phyloP scores from a whole-genome alignment of 129 eudicot genomes.

The Arctium minus region DNA sequence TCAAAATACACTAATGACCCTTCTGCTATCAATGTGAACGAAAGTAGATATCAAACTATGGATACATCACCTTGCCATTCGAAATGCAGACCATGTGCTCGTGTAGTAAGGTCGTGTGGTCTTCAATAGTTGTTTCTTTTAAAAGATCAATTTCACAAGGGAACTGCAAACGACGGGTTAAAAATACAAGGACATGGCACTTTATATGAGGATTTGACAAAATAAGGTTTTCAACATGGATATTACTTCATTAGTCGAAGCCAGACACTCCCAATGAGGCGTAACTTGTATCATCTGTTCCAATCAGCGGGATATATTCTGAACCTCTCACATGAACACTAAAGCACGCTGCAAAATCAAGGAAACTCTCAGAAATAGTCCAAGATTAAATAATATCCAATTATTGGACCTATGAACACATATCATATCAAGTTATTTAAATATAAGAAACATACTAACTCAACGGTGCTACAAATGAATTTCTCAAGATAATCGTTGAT shows the following conservation, averaged over 20 bases:
- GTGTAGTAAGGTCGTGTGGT: not conserved
- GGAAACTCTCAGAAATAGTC: not conserved
- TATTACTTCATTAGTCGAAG: conserved; percentile 33
- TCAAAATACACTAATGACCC: not conserved
- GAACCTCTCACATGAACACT: conserved; percentile 97
- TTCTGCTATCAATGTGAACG: not conserved
- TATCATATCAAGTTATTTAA: not conserved
- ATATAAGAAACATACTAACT: not conserved
- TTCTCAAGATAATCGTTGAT: not conserved
- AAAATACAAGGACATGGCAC: not conserved
- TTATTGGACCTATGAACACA: not conserved
- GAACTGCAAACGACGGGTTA: not conserved
- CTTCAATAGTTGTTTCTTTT: not conserved
- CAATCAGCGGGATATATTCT: conserved; percentile 77
- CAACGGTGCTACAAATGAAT: not conserved
- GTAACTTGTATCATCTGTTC: conserved; percentile 53
- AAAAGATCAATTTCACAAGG: not conserved
- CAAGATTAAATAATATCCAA: not conserved
- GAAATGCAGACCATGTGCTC: not conserved
- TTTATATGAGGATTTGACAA: not conserved
- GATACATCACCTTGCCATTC: not conserved
- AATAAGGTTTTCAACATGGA: not conserved
- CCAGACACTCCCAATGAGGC: conserved; percentile 49
- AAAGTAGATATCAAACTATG: not conserved
- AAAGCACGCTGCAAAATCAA: conserved; percentile 73